phyloP scores from a whole-genome alignment of 73 alveolate species.

The Uronychia setigera region DNA sequence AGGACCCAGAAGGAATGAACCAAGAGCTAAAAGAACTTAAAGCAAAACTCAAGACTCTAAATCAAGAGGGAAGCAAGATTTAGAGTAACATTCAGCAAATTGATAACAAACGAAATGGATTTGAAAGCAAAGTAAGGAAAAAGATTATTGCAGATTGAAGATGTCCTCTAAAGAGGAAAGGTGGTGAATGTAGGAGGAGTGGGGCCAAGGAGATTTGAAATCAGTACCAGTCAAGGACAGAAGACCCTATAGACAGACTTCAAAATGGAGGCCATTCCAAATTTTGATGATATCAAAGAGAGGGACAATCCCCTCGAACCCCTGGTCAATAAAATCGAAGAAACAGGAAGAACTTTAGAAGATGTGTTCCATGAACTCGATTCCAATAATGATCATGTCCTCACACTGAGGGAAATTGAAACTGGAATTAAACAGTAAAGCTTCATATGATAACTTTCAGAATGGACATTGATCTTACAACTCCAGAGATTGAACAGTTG shows the following conservation, averaged over 20 bases:
- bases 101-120: conserved; percentile 6
- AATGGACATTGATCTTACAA: conserved; percentile 17
- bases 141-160: not conserved
- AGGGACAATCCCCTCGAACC: conserved; percentile 57
- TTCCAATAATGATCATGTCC: conserved; percentile 52
- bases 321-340: conserved; percentile 49
- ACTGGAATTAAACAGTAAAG: conserved; percentile 28
- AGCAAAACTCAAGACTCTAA: not conserved
- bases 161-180: conserved; percentile 2
- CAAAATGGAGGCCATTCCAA: conserved; percentile 36
- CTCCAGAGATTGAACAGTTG: conserved; percentile 23
- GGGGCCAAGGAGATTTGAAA: not conserved
- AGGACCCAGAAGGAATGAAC: conserved; percentile 30
- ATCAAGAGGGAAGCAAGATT: conserved; percentile 16
- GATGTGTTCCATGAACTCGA: conserved; percentile 50
- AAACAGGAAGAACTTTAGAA: conserved; percentile 44
- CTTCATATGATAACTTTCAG: not conserved
- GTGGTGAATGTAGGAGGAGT: not conserved
- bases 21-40: conserved; percentile 26
- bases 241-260: not conserved
- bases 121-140: not conserved
- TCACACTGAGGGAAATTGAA: conserved; percentile 47
- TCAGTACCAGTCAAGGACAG: not conserved
- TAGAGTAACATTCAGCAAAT: conserved; percentile 10
- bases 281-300: conserved; percentile 23